Percentiles rank a stretch among this genome's conserved stretches.
Evolutionary conservation across 192 early-diverging fungal genomes (phyloP).

Genomic region (Chytriomyces hyalinus): DNA sequence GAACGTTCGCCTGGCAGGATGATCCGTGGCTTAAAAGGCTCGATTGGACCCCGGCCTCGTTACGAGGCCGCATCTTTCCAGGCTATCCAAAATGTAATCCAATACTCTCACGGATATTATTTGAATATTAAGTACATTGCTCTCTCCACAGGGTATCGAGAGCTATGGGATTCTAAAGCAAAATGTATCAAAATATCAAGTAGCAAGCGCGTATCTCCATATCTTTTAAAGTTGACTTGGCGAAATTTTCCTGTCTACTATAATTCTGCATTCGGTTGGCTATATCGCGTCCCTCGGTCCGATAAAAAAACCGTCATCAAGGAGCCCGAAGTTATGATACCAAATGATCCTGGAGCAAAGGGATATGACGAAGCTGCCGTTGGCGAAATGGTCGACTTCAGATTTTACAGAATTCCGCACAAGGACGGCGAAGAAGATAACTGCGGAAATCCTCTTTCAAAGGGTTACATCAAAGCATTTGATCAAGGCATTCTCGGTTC

Average conservation of each 20-base stretch:
- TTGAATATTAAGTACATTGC: neutral
- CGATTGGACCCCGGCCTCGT: conserved; percentile 27
- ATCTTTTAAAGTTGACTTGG: conserved; percentile 86
- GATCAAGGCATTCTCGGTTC: conserved; percentile 82
- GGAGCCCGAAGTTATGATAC: conserved; percentile 41
- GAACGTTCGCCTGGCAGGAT: conserved; percentile 6
- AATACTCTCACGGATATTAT: neutral
- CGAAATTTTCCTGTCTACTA: conserved; percentile 78
- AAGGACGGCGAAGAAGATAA: conserved; percentile 78
- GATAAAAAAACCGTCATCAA: conserved; percentile 21
- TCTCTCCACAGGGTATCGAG: conserved; percentile 73
- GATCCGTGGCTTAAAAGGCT: conserved; percentile 18
- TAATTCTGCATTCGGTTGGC: conserved; percentile 77
- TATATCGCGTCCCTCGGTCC: conserved; percentile 68
- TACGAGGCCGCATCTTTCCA: conserved; percentile 26
- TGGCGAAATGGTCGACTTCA: conserved; percentile 47
- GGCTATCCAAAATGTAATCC: conserved; percentile 43
- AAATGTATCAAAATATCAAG: conserved; percentile 69
- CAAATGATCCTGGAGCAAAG: conserved; percentile 47
- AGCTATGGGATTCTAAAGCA: conserved; percentile 69
- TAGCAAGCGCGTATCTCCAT: conserved; percentile 76
- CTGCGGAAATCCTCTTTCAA: conserved; percentile 86
- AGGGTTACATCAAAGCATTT: conserved; percentile 77
- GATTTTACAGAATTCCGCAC: conserved; percentile 79
- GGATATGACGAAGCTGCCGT: conserved; percentile 53